Percentiles rank a stretch among this genome's conserved stretches.
Conservation (phyloP, 2,329 filamentous ascomycete genomes). For the Arthrocladium fulminans region DNA sequence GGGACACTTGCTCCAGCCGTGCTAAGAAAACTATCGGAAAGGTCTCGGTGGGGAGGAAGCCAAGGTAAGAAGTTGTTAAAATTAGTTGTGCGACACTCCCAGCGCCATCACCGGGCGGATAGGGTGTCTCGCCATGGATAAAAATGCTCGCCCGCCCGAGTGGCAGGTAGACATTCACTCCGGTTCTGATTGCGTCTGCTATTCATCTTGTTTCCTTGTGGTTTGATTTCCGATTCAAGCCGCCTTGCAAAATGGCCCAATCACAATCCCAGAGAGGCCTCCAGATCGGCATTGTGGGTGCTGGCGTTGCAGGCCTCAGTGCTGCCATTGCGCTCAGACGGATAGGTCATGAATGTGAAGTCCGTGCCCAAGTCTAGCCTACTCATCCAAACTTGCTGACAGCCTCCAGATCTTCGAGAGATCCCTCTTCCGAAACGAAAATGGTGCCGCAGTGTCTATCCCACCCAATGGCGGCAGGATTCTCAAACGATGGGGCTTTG, state of each 20-base stretch:
- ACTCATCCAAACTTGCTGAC: background rate
- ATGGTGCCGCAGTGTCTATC: constrained; percentile 28
- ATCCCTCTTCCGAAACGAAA: constrained; percentile 28
- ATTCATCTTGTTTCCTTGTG: background rate
- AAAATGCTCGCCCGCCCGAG: background rate
- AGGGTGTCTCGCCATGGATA: background rate
- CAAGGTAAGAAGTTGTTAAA: background rate
- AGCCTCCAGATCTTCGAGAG: constrained; percentile 26
- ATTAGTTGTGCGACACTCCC: background rate
- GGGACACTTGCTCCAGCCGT: background rate
- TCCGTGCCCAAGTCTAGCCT: constrained; percentile 13
- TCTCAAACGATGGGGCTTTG: constrained; percentile 25
- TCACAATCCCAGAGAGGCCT: constrained; percentile 8
- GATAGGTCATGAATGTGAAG: constrained; percentile 28
- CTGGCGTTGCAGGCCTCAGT: constrained; percentile 28
- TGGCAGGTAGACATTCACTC: too few species aligned
- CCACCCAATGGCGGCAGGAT: constrained; percentile 27
- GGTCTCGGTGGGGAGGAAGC: background rate
- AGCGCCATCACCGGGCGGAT: background rate
- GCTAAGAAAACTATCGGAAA: background rate
- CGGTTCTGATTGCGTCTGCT: too few species aligned
- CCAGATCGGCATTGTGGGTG: constrained; percentile 25
- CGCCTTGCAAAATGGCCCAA: constrained; percentile 7
- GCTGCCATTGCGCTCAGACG: constrained; percentile 28
- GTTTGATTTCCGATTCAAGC: background rate